Percentiles rank a stretch among this genome's conserved stretches.
Conservation (phyloP, 768 basidiomycete species). For the Thelephora aurantiotincta region DNA sequence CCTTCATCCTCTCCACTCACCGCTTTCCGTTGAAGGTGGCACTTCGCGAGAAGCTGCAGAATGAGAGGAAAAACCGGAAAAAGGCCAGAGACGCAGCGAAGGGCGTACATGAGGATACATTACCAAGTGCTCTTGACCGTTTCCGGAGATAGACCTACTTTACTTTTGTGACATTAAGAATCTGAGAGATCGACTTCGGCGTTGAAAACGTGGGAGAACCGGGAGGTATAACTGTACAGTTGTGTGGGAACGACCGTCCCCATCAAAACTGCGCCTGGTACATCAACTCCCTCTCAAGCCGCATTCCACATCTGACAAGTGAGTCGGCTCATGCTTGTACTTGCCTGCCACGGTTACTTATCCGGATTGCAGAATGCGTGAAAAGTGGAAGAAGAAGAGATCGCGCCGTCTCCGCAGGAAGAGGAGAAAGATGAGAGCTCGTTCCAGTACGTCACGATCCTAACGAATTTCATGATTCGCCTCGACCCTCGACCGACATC, state of each 20-base stretch:
- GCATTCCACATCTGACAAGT: too few relatives aligned
- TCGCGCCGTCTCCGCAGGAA: constrained; percentile 87
- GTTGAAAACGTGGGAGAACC: background rate
- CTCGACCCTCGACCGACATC: too few relatives aligned
- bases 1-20: constrained; percentile 7
- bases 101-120: constrained; percentile 12
- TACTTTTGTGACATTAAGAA: too few relatives aligned
- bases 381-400: constrained; percentile 96
- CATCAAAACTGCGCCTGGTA: too few relatives aligned
- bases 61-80: constrained; percentile 19
- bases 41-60: constrained; percentile 25
- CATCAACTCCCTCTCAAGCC: too few relatives aligned
- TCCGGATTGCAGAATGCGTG: constrained; percentile 54
- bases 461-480: background rate
- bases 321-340: too few relatives aligned
- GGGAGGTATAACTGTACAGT: background rate
- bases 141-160: constrained; percentile 12
- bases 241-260: too few relatives aligned
- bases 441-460: constrained; percentile 57
- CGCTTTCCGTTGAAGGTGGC: constrained; percentile 24
- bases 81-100: constrained; percentile 14
- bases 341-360: background rate
- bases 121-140: constrained; percentile 24
- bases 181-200: too few relatives aligned
- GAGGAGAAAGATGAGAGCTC: constrained; percentile 92